Conservation (phyloP, 208 protist species). For the Polymyxa betae region DNA sequence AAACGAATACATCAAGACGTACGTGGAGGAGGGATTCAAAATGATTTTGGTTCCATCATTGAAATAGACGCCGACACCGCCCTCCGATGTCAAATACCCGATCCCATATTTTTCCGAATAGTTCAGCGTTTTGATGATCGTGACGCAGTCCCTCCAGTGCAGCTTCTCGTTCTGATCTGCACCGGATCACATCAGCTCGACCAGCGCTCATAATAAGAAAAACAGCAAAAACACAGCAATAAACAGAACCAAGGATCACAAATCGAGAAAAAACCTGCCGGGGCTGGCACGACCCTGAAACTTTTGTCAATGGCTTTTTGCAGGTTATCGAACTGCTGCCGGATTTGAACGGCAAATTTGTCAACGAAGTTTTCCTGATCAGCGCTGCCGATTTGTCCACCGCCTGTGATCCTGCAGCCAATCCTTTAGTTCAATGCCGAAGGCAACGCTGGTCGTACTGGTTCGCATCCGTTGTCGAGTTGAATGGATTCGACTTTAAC, state of each 20-base stretch:
- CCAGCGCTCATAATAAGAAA: not conserved
- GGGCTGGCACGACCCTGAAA: not conserved
- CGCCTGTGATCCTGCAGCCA: no score
- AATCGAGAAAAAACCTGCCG: not conserved
- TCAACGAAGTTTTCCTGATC: no score
- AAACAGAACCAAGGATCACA: not conserved
- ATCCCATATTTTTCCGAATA: conserved; percentile 96
- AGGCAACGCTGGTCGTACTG: no score
- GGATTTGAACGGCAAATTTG: no score
- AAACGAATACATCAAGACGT: not conserved
- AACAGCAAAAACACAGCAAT: not conserved
- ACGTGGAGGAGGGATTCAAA: conserved; percentile 74
- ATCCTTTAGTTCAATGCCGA: no score
- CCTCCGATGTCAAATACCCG: conserved; percentile 89
- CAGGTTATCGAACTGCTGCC: no score
- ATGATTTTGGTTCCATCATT: conserved; percentile 95
- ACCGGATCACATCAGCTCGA: not conserved
- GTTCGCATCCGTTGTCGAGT: no score
- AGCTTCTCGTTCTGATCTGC: not conserved
- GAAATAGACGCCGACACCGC: conserved; percentile 91
- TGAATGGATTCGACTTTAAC: conserved; percentile 35
- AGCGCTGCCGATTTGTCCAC: no score
- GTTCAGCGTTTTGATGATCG: conserved; percentile 84
- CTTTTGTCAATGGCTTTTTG: conserved; percentile 44
- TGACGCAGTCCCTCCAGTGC: not conserved